These are phyloP conservation scores for Xanthoconium purpureum DNA, from an alignment of 768 basidiomycete genomes.

Conservation along the genomic window DNA sequence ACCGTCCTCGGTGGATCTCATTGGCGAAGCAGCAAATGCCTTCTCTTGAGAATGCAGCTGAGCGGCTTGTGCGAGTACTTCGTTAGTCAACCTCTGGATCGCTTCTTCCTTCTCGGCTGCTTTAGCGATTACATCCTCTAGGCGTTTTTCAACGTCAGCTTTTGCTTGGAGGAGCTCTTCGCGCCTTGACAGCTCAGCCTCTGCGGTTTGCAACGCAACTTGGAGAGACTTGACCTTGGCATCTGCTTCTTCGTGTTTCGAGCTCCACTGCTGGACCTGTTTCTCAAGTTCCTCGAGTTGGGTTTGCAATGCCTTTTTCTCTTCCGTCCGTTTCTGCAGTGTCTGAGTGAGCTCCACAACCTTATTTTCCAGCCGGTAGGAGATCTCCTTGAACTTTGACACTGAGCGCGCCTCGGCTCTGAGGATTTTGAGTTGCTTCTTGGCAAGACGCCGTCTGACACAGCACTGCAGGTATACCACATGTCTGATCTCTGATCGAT, in stretches of 20 bases:
- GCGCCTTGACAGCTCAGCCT: conserved; percentile 66
- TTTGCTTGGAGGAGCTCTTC: conserved; percentile 76
- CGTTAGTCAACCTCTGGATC: conserved; percentile 78
- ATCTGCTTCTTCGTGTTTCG: conserved; percentile 86
- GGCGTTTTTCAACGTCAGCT: conserved; percentile 69
- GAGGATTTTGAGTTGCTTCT: conserved; percentile 78
- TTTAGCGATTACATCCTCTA: conserved; percentile 75
- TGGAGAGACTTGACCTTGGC: conserved; percentile 69
- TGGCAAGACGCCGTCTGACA: conserved; percentile 82
- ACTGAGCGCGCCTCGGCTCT: conserved; percentile 93
- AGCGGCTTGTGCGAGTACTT: conserved; percentile 66
- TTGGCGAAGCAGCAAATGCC: conserved; percentile 59
- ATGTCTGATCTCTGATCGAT: conserved; percentile 59
- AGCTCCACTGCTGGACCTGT: conserved; percentile 81
- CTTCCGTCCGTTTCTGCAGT: conserved; percentile 84
- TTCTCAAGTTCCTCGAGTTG: conserved; percentile 77
- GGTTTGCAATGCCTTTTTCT: conserved; percentile 84
- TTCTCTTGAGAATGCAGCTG: conserved; percentile 78
- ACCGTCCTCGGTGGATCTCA: conserved; percentile 74
- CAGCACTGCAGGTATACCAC: conserved; percentile 91
- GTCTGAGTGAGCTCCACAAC: conserved; percentile 97
- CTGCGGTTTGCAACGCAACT: conserved; percentile 61
- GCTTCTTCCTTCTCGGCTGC: conserved; percentile 79
- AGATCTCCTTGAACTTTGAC: conserved; percentile 97
- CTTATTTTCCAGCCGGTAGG: conserved; percentile 97